These are phyloP conservation scores for Microdochium trichocladiopsis DNA, from an alignment of 2,329 filamentous ascomycete genomes.

Conservation along the genomic window DNA sequence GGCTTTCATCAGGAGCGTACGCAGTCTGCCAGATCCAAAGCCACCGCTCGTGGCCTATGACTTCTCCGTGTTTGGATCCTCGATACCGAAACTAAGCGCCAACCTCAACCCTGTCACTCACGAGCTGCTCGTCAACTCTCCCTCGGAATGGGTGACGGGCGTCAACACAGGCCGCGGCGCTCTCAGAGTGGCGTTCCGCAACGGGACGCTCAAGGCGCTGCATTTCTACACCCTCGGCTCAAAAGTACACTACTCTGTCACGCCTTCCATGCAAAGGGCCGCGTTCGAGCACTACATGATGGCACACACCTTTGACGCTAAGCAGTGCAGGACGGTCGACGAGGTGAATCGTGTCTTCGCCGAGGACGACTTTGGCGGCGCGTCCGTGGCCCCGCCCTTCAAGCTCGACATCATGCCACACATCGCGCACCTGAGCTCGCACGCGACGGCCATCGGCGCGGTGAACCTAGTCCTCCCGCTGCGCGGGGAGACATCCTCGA, in stretches of 20 bases:
- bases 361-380: constrained; percentile 59
- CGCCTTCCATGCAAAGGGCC: constrained; percentile 65
- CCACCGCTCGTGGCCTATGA: constrained; percentile 42
- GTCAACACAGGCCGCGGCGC: constrained; percentile 49
- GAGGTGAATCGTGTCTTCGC: constrained; percentile 52
- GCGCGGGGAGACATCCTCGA: constrained; percentile 39
- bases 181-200: constrained; percentile 52
- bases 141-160: constrained; percentile 34
- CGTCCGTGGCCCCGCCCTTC: constrained; percentile 61
- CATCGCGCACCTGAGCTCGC: constrained; percentile 57
- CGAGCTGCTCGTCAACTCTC: constrained; percentile 28
- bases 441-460: constrained; percentile 64
- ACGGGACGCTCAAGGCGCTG: constrained; percentile 56
- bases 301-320: constrained; percentile 56
- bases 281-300: constrained; percentile 61
- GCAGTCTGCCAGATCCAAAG: constrained; percentile 33
- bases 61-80: constrained; percentile 34
- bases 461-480: constrained; percentile 66
- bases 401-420: constrained; percentile 61
- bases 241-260: constrained; percentile 62
- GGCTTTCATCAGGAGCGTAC: constrained; percentile 41
- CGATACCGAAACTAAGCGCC: constrained; percentile 31
- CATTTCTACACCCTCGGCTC: constrained; percentile 64
- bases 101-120: constrained; percentile 49
- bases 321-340: constrained; percentile 52